Evolutionary conservation across 2,329 filamentous ascomycete genomes (phyloP).

Genomic region (Neonectria ditissima): DNA sequence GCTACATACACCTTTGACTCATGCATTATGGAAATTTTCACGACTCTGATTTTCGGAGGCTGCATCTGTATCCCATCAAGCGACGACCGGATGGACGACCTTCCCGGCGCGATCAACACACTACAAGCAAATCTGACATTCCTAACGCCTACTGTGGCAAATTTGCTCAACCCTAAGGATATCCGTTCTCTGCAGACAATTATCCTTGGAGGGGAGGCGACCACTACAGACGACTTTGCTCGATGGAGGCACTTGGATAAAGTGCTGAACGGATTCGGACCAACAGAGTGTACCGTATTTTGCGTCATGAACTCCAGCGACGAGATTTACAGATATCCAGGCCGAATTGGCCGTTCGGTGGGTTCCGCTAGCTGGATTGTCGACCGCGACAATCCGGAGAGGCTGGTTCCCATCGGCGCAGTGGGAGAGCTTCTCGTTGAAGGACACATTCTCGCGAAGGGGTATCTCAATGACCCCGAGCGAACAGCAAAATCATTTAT

Average conservation of each 20-base stretch:
- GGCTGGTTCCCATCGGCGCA: constrained; percentile 44
- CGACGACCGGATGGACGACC: not conserved
- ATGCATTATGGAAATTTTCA: constrained; percentile 4
- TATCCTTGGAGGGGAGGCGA: constrained; percentile 12
- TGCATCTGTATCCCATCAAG: constrained; percentile 24
- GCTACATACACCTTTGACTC: constrained; percentile 18
- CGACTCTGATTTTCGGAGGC: constrained; percentile 5
- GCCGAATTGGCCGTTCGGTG: not conserved
- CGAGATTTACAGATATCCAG: not conserved
- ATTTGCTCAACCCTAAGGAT: not conserved
- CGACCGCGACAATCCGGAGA: constrained; percentile 40
- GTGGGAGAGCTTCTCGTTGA: constrained; percentile 51
- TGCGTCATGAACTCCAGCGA: not conserved
- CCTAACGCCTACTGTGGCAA: not conserved
- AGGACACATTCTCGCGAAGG: constrained; percentile 58
- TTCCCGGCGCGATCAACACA: not conserved
- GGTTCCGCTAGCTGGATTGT: constrained; percentile 45
- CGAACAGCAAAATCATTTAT: constrained; percentile 61
- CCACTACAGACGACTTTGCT: constrained; percentile 12
- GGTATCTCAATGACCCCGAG: constrained; percentile 60
- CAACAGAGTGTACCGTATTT: not conserved
- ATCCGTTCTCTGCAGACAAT: not conserved
- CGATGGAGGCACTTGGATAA: not conserved
- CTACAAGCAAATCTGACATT: not conserved
- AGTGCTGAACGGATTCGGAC: constrained; percentile 9